These are phyloP conservation scores for Alternaria metachromatica DNA, from an alignment of 2,329 filamentous ascomycete genomes.

Conservation along the genomic window DNA sequence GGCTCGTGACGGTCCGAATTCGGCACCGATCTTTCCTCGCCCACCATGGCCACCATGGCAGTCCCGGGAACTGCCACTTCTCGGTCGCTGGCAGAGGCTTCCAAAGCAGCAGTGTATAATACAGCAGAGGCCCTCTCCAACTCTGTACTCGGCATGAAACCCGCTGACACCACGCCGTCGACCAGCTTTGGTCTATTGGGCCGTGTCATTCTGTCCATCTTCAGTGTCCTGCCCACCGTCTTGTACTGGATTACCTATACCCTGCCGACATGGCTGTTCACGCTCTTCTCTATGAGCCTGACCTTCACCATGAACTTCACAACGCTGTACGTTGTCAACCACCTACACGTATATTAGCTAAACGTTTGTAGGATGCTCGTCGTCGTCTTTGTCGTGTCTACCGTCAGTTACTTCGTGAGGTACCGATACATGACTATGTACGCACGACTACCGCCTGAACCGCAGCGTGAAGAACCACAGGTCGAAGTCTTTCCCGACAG, in stretches of 20 bases:
- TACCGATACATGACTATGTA: slow-evolving; percentile 99
- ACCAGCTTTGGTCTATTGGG: slow-evolving; percentile 54
- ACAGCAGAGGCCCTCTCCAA: slow-evolving; percentile 28
- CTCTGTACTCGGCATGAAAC: slow-evolving; percentile 28
- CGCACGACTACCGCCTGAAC: slow-evolving; percentile 88
- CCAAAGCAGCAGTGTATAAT: slow-evolving; percentile 17
- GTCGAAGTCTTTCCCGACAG: slow-evolving; percentile 94
- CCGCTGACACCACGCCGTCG: slow-evolving; percentile 27
- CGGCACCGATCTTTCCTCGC: slow-evolving; percentile 2
- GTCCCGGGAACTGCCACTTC: slow-evolving; percentile 28
- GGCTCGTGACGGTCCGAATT: slow-evolving; percentile 13
- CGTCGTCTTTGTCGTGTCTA: slow-evolving; percentile 77
- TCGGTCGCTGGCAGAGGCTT: slow-evolving; percentile 11
- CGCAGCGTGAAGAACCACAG: slow-evolving; percentile 93
- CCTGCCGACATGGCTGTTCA: slow-evolving; percentile 86
- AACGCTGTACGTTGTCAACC: slow-evolving; percentile 71
- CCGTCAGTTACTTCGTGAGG: slow-evolving; percentile 88
- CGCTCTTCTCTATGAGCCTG: slow-evolving; percentile 86
- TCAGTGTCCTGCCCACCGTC: slow-evolving; percentile 63
- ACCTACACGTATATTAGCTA: slow-evolving; percentile 29
- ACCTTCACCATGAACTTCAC: slow-evolving; percentile 99
- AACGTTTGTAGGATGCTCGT: slow-evolving; percentile 62
- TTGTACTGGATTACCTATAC: slow-evolving; percentile 86
- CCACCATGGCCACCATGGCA: slow-evolving; percentile 32
- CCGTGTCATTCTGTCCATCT: slow-evolving; percentile 57